Percentiles rank a stretch among this genome's conserved stretches.
Evolutionary conservation across 257 asterid species (phyloP).

Genomic region (Nemophila menziesii): DNA sequence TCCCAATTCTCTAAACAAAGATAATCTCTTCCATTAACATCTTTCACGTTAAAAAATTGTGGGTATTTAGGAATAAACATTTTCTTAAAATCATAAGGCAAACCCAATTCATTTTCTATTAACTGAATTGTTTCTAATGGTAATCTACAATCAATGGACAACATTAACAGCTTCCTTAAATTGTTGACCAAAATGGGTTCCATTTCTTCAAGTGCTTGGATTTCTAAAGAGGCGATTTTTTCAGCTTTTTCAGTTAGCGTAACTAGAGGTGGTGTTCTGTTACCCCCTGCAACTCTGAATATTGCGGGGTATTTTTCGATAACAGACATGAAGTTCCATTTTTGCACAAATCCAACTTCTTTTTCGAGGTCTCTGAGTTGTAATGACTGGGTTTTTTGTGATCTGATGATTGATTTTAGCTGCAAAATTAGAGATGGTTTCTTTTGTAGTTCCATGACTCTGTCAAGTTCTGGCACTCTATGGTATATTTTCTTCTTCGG

Average conservation of each 20-base stretch:
- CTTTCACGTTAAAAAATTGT: constrained; percentile 44
- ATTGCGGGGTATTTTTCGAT: constrained; percentile 70
- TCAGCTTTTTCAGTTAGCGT: constrained; percentile 54
- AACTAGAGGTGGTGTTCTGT: constrained; percentile 55
- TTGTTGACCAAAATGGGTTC: constrained; percentile 70
- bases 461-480: constrained; percentile 68
- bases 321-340: constrained; percentile 79
- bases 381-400: constrained; percentile 48
- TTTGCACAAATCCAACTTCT: constrained; percentile 84
- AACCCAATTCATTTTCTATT: constrained; percentile 55
- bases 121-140: constrained; percentile 52
- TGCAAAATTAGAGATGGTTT: constrained; percentile 61
- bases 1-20: constrained; percentile 87
- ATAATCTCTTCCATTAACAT: constrained; percentile 42
- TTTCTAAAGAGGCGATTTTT: constrained; percentile 50
- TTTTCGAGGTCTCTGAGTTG: constrained; percentile 93
- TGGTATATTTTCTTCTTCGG: constrained; percentile 74
- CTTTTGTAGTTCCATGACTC: constrained; percentile 79
- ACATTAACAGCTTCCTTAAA: constrained; percentile 72
- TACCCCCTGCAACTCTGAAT: constrained; percentile 49
- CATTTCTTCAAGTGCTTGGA: constrained; percentile 39
- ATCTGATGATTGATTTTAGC: constrained; percentile 58
- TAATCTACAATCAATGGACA: constrained; percentile 69
- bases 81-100: constrained; percentile 61
- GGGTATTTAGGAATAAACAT: constrained; percentile 57